Evolutionary conservation across 2,329 filamentous ascomycete genomes (phyloP), one percentile per base, ranked within the genome.

Genomic region (Annulohypoxylon truncatum): DNA sequence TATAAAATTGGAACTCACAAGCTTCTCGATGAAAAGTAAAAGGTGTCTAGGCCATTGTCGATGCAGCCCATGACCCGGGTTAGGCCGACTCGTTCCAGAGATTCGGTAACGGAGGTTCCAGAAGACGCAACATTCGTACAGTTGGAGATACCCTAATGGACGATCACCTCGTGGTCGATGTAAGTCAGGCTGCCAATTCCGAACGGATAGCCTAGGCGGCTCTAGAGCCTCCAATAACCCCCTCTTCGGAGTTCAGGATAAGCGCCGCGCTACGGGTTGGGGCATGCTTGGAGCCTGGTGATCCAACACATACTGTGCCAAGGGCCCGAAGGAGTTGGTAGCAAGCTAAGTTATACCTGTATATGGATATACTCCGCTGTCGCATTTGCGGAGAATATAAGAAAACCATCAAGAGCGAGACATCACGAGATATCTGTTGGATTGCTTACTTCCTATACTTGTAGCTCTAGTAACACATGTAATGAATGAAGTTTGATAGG

Each of bases 141-240:
- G 35, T 56, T 33, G n/a, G 55, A 47, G 58, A 50, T 18, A 53
- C 31, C 50, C 20, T 48, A 29, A 31, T 44, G 54, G 62, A 24
- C 52, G 63, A 68, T 66, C 63, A 64, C 59, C 66, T 66, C 63
- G 66, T 69, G 63, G 63, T 38, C 18, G 40, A 57, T 54, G 46
- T 61, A 65, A 44, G 53, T 58, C 42, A 57, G 46, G 40, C 29
- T 63, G 15, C 24, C 53, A 57, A 57, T 47, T 33, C 44, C 33
- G 52, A 22, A 24, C 33, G 51, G 24, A 33, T 10, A 26, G 35
- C 20, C 33, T 54, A 24, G 51, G 51, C 35, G 31, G 47, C 58
- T 61, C 47, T 12, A 33, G 48, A 47, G 20, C 48, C 51, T 38
- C 46, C 22, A 56, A 20, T n/a, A 22, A 24, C 26, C 13, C 26